phyloP scores from a whole-genome alignment of 1,139 yeast species.

The Geotrichum candidum region DNA sequence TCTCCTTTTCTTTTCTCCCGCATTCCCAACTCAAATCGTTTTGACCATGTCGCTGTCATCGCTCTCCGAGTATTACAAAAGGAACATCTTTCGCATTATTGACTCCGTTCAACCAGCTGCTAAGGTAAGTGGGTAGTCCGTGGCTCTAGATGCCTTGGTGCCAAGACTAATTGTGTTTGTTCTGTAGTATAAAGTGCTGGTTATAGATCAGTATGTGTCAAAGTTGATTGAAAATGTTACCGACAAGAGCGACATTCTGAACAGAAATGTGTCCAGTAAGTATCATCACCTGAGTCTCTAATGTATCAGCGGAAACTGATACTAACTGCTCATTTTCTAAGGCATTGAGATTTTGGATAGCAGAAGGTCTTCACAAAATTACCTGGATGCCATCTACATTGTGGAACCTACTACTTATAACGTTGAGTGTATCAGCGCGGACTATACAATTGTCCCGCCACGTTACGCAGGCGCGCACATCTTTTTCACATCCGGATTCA shows the following conservation, averaged over 20 bases:
- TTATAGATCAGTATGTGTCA: slow-evolving; percentile 38
- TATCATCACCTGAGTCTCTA: neutral
- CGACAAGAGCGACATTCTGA: slow-evolving; percentile 37
- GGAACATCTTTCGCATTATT: slow-evolving; percentile 23
- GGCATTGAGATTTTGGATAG: slow-evolving; percentile 53
- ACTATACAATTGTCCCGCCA: slow-evolving; percentile 47
- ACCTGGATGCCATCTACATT: slow-evolving; percentile 56
- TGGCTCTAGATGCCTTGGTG: neutral
- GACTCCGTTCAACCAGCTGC: slow-evolving; percentile 35
- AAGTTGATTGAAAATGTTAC: slow-evolving; percentile 35
- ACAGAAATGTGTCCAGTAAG: slow-evolving; percentile 35
- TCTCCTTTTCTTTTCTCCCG: neutral
- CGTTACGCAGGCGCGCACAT: slow-evolving; percentile 55
- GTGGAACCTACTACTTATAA: slow-evolving; percentile 50
- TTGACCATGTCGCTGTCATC: slow-evolving; percentile 11
- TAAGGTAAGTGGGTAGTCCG: slow-evolving; percentile 22
- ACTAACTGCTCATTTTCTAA: neutral
- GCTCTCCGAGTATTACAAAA: slow-evolving; percentile 13
- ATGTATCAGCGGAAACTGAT: neutral
- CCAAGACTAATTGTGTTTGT: slow-evolving; percentile 1
- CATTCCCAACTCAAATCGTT: neutral
- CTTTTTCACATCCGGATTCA: slow-evolving; percentile 50
- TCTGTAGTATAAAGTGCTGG: slow-evolving; percentile 37
- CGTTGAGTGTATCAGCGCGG: slow-evolving; percentile 54
- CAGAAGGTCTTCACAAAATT: slow-evolving; percentile 44